Base-by-base conservation (phyloP, 768 basidiomycete genomes). In the Tubosaeta brunneosetosa region DNA sequence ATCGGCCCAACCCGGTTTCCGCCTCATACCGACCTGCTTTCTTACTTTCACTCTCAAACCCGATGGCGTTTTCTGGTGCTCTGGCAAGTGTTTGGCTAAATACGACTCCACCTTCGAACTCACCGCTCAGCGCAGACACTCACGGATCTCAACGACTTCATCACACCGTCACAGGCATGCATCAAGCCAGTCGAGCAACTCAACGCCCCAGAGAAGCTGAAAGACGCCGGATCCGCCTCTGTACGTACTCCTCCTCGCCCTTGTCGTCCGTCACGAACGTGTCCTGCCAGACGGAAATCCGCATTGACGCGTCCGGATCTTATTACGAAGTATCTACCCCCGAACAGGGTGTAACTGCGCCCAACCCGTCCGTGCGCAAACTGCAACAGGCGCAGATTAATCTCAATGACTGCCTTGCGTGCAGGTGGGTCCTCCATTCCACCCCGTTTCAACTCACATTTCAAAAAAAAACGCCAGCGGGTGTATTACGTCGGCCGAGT, bases 401-500 rank as follows among this genome's bases (percentile, higher is more conserved):
- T 66, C 71, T 99, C 61, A 98, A 97, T 59, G 97, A 99, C 66
- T 99, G 97, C 72, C 77, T 99, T 43, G 97, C 97, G 25, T 98
- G 97, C 79, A 97, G 93, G 94, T 91, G 64, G 48, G 86, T 74
- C 38, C 17, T 49, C 48, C 29, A 13, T 3, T 10, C 25, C 22
- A 14, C 41, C 33, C 42, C 51, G 45, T n/a, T 26, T 44, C 19
- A 16, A 26, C 47, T 52, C 27, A 69, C 57, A 44, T 31, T 12
- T 44, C 58, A 33, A 59, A 97, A 25, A 37, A 58, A 97, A 14
- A 31, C 29, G 29, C 29, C 36, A 50, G 95, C 54, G 97, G 97
- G 3, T 99, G 97, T 65, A 97, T 99, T 61, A 99, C 97, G 3
- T 97, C 95, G 36, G 95, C 95, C 22, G 95, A 99, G 75, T 95